A percentile compares a stretch with the other conserved stretches of the same genome.
phyloP scores from a whole-genome alignment of 176 grass and related monocot species.

The Oropetium thomaeum region DNA sequence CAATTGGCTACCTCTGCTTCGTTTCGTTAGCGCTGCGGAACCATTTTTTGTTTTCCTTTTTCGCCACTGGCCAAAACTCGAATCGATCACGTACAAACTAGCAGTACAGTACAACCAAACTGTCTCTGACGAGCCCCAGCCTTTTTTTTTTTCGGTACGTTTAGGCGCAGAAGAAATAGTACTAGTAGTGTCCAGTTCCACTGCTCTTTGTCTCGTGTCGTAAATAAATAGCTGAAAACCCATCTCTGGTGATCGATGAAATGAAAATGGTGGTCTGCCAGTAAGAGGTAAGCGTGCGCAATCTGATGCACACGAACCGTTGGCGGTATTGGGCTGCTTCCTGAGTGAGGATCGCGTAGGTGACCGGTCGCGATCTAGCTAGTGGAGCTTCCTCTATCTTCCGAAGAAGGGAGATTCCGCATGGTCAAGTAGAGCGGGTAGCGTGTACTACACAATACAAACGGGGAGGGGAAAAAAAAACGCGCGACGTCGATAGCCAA shows the following conservation, averaged over 20 bases:
- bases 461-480: not conserved
- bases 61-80: not conserved
- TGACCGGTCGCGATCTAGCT: constrained; percentile 16
- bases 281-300: not conserved
- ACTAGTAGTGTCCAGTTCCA: not conserved
- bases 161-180: not conserved
- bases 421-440: not conserved
- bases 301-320: constrained; percentile 13
- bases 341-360: not conserved
- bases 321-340: constrained; percentile 1
- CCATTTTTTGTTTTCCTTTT: not conserved
- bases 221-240: not conserved
- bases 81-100: not conserved
- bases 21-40: not conserved
- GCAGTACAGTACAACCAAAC: not conserved
- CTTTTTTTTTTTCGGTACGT: not conserved
- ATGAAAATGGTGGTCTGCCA: not conserved
- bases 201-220: not conserved
- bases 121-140: not conserved
- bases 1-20: not conserved
- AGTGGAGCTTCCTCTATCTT: not conserved
- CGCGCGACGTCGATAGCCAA: constrained; percentile 35
- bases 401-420: not conserved
- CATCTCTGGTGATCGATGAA: too few relatives aligned
- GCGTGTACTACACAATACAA: not conserved